Conservation (phyloP, 192 early-diverging fungal genomes). For the Chytriomyces sp. region DNA sequence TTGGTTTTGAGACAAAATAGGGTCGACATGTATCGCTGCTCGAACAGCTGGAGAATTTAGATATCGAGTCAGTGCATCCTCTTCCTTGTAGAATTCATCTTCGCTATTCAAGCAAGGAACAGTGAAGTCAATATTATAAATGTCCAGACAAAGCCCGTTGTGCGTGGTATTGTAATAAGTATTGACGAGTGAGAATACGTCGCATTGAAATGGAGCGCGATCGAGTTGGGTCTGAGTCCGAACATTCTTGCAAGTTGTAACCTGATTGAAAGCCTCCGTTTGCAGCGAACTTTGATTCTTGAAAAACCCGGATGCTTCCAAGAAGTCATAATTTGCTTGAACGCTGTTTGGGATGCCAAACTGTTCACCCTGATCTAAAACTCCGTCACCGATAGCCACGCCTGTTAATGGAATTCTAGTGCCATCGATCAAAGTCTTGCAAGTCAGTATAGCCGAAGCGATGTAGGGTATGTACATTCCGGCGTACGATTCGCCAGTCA, state of each 20-base stretch:
- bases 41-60: conserved; percentile 14
- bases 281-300: no score
- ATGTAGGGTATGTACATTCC: conserved; percentile 50
- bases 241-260: no score
- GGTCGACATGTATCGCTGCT: conserved; percentile 27
- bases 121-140: conserved; percentile 7
- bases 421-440: conserved; percentile 15
- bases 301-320: no score
- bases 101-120: not conserved
- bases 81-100: not conserved
- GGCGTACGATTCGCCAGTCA: conserved; percentile 45
- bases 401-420: no score
- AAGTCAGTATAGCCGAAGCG: conserved; percentile 26
- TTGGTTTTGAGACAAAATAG: conserved; percentile 10
- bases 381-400: conserved; percentile 31
- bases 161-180: no score
- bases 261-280: no score
- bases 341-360: no score
- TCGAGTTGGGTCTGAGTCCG: no score
- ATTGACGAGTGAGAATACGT: not conserved
- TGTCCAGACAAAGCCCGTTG: conserved; percentile 8
- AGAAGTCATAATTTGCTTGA: no score
- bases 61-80: not conserved
- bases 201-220: no score
- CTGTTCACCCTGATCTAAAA: conserved; percentile 12